phyloP scores from a whole-genome alignment of 176 grass and related monocot genomes.

The Oryza longistaminata region DNA sequence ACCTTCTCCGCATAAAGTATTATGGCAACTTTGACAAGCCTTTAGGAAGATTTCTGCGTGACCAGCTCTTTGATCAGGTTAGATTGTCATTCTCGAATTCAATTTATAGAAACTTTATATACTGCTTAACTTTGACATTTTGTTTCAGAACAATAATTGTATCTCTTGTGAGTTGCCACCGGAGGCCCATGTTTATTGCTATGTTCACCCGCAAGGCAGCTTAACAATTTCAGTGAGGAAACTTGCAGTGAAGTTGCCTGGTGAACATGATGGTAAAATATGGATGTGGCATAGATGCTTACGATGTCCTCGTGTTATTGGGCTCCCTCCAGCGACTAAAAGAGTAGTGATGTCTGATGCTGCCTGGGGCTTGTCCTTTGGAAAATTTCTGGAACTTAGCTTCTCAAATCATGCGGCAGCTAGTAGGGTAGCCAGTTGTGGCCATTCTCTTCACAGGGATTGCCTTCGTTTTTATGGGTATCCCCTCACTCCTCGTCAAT shows the following conservation, averaged over 20 bases:
- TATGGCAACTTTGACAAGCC: slow-evolving; percentile 92
- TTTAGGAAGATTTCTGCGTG: slow-evolving; percentile 85
- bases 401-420: slow-evolving; percentile 98
- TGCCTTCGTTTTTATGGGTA: slow-evolving; percentile 99
- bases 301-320: slow-evolving; percentile 70
- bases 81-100: slow-evolving; percentile 36
- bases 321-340: slow-evolving; percentile 84
- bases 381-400: slow-evolving; percentile 99
- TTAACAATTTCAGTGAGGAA: slow-evolving; percentile 94
- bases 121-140: slow-evolving; percentile 25
- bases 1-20: slow-evolving; percentile 96
- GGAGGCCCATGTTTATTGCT: slow-evolving; percentile 95
- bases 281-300: slow-evolving; percentile 99
- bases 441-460: slow-evolving; percentile 98
- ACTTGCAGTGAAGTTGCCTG: slow-evolving; percentile 61
- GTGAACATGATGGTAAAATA: slow-evolving; percentile 83
- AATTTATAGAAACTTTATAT: slow-evolving; percentile 16
- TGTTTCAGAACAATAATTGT: slow-evolving; percentile 73
- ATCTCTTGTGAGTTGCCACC: slow-evolving; percentile 79
- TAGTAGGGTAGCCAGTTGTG: slow-evolving; percentile 98
- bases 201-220: slow-evolving; percentile 92
- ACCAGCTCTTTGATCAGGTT: slow-evolving; percentile 98
- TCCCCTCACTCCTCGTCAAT: slow-evolving; percentile 32
- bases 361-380: slow-evolving; percentile 96
- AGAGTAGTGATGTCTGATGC: slow-evolving; percentile 99